Evolutionary conservation across 2,329 filamentous ascomycete genomes (phyloP).

Genomic region (Colletotrichum tropicale): DNA sequence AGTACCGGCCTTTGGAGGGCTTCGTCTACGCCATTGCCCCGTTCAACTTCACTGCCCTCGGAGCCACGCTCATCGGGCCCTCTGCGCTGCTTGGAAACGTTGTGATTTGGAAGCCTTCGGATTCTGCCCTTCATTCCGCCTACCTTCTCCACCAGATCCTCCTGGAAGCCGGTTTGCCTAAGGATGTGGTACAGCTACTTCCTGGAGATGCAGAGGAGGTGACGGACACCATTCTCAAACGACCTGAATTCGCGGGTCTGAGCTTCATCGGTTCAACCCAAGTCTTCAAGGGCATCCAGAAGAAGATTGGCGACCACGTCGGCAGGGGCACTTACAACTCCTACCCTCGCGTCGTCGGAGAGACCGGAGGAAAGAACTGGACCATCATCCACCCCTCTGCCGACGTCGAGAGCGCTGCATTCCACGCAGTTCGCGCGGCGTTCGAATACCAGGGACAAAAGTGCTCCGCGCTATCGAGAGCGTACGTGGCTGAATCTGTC

Average conservation of each 20-base stretch:
- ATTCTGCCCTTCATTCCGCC: slow-evolving; percentile 88
- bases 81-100: slow-evolving; percentile 93
- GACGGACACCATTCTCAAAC: slow-evolving; percentile 76
- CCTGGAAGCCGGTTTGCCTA: slow-evolving; percentile 86
- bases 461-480: slow-evolving; percentile 82
- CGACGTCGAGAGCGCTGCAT: slow-evolving; percentile 77
- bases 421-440: slow-evolving; percentile 83
- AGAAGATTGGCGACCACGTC: slow-evolving; percentile 81
- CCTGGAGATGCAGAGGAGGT: slow-evolving; percentile 87
- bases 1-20: slow-evolving; percentile 88
- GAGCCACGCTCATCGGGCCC: slow-evolving; percentile 81
- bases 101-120: slow-evolving; percentile 96
- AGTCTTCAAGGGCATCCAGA: slow-evolving; percentile 89
- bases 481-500: slow-evolving; percentile 77
- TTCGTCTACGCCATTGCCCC: slow-evolving; percentile 95
- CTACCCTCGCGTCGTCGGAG: slow-evolving; percentile 88
- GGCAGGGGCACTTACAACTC: slow-evolving; percentile 81
- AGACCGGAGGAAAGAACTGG: slow-evolving; percentile 95
- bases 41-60: slow-evolving; percentile 98
- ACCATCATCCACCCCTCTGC: slow-evolving; percentile 81
- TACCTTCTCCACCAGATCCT: slow-evolving; percentile 91
- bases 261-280: slow-evolving; percentile 94
- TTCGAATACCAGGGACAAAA: slow-evolving; percentile 95
- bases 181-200: slow-evolving; percentile 91
- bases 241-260: slow-evolving; percentile 84